Conservation (phyloP, 768 basidiomycete species). For the Hebeloma cylindrosporum region DNA sequence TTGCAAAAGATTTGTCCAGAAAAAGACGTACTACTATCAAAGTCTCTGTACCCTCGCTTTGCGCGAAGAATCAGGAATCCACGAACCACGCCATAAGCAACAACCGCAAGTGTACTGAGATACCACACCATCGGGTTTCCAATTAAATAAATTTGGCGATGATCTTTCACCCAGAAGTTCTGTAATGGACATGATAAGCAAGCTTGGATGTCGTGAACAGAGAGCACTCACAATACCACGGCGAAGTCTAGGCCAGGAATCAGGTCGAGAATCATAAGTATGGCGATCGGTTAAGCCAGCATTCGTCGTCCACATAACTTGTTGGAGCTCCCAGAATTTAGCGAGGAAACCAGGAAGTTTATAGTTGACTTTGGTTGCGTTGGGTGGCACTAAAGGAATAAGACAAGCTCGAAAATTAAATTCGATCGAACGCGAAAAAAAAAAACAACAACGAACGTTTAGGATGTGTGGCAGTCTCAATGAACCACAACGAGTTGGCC, state of each 20-base stretch:
- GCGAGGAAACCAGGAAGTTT: slow-evolving; percentile 81
- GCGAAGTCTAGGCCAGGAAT: slow-evolving; percentile 84
- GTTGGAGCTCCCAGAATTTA: slow-evolving; percentile 90
- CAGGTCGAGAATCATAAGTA: slow-evolving; percentile 91
- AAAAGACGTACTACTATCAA: slow-evolving; percentile 76
- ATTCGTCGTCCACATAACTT: slow-evolving; percentile 97
- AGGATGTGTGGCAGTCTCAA: slow-evolving; percentile 83
- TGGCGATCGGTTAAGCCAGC: slow-evolving; percentile 95
- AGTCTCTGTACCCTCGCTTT: slow-evolving; percentile 89
- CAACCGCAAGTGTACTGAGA: slow-evolving; percentile 70
- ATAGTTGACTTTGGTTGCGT: slow-evolving; percentile 88
- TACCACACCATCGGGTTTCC: slow-evolving; percentile 97
- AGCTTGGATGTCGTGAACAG: neutral
- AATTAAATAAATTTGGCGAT: slow-evolving; percentile 91
- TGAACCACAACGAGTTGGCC: slow-evolving; percentile 89
- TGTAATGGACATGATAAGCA: slow-evolving; percentile 29
- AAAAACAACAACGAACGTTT: slow-evolving; percentile 50
- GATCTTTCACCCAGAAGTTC: slow-evolving; percentile 99
- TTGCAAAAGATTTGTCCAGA: neutral
- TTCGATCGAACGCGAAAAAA: neutral
- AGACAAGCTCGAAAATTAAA: slow-evolving; percentile 2
- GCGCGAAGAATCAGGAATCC: slow-evolving; percentile 83
- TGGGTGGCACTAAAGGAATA: slow-evolving; percentile 57
- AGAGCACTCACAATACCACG: slow-evolving; percentile 81
- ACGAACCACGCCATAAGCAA: slow-evolving; percentile 65